Conservation (phyloP, 192 early-diverging fungal species). For the Gamsiella multidivaricata region DNA sequence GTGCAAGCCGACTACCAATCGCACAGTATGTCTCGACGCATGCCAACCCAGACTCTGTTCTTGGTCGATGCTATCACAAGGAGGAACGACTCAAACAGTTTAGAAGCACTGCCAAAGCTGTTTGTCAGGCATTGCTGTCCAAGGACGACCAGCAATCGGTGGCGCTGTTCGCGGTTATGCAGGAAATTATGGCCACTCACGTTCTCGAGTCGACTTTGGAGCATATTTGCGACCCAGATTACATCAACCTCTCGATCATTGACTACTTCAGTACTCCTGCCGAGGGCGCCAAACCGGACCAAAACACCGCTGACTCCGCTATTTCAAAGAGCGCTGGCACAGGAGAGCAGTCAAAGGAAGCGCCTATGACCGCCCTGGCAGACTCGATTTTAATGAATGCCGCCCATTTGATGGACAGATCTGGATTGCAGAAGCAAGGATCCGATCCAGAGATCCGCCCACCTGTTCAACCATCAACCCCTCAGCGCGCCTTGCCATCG, state of each 20-base stretch:
- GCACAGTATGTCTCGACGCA: conserved; percentile 47
- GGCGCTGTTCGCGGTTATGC: conserved; percentile 58
- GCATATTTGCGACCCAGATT: conserved; percentile 63
- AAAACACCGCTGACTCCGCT: neutral
- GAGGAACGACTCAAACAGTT: conserved; percentile 56
- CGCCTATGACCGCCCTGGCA: conserved; percentile 29
- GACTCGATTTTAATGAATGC: conserved; percentile 50
- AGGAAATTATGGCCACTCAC: conserved; percentile 61
- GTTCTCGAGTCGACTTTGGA: conserved; percentile 59
- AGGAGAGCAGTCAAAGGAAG: conserved; percentile 8
- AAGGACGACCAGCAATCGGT: conserved; percentile 52
- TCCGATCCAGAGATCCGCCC: neutral
- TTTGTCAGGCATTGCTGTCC: conserved; percentile 57
- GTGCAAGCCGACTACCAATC: conserved; percentile 50
- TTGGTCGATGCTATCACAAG: conserved; percentile 52
- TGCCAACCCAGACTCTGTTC: conserved; percentile 59
- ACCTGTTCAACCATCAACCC: conserved; percentile 1
- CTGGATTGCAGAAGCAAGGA: conserved; percentile 6
- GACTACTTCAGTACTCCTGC: conserved; percentile 48
- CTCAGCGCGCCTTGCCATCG: neutral
- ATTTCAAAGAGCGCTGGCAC: neutral
- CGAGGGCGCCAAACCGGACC: neutral
- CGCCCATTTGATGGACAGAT: conserved; percentile 40
- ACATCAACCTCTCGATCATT: conserved; percentile 62
- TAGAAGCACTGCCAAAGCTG: conserved; percentile 44